These are phyloP conservation scores for Corymbia maculata DNA, from an alignment of 345 rosid species.

Conservation along the genomic window DNA sequence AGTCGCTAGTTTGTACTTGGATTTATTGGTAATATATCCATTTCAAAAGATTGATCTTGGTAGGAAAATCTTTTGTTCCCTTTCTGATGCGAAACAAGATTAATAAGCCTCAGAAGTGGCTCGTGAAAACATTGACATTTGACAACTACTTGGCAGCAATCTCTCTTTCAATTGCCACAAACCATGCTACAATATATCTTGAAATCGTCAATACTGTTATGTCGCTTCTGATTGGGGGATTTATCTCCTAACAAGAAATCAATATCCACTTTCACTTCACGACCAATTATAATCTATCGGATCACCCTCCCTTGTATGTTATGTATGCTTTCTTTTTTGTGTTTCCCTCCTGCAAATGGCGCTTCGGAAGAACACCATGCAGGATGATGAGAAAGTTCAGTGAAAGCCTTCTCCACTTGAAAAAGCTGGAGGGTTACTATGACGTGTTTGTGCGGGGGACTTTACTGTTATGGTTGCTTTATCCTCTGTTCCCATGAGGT, in stretches of 20 bases:
- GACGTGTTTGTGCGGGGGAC: background rate
- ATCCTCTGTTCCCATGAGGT: background rate
- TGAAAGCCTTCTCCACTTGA: background rate
- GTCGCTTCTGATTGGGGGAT: background rate
- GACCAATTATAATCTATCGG: background rate
- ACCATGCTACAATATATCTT: background rate
- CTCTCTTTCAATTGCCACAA: background rate
- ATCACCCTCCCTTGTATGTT: background rate
- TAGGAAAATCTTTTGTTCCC: background rate
- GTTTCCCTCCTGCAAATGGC: background rate
- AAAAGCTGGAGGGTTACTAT: background rate
- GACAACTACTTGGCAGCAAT: background rate
- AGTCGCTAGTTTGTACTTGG: background rate
- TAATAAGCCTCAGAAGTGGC: background rate
- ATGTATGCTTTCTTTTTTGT: background rate
- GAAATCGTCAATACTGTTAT: background rate
- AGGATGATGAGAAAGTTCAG: no score
- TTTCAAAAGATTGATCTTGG: background rate
- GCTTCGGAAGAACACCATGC: background rate
- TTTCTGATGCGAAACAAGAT: background rate
- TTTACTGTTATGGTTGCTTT: background rate
- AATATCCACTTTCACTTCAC: background rate
- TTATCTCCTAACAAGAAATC: background rate
- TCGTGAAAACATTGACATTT: background rate
- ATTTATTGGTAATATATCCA: background rate